Evolutionary conservation across 331 rosid species (phyloP), one percentile per base, ranked within the genome.

Genomic region (Malus hybrid): DNA sequence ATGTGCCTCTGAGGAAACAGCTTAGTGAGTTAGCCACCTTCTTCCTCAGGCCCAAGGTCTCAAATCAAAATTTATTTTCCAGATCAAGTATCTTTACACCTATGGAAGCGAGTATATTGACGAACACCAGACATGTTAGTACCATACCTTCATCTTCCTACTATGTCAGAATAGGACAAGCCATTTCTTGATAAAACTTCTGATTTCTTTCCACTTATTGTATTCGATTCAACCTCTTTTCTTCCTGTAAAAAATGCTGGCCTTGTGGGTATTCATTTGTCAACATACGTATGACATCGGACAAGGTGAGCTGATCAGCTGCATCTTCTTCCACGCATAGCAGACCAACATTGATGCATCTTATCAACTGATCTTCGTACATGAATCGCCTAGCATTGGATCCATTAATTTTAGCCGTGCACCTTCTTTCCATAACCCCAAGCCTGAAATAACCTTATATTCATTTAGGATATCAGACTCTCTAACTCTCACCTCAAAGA

Each of bases 311-410:
- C 22, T 22, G 22, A 22, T 22, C 22, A 22, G 22, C 22, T 22
- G 22, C 22, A 22, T 22, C 22, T 22, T 22, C 22, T 22, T 22
- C 22, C 22, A 28, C 3, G 44, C 44, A 36, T 3, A 72, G 33
- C 6, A 72, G 56, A 57, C 76, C 76, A 8, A 59, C 36, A 14
- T 59, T 66, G 27, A 72, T 7, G 67, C 57, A 72, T 72, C 76
- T 57, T 59, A 72, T 20, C 5, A 72, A 22, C 39, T 72, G 67
- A 72, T 72, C 27, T 33, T 1, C 2, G 6, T 34, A 57, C 56
- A 5, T 20, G 27, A 57, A 14, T 6, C 27, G 1, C 5, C 22
- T 2, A 72, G 27, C 10, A 5, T 57, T 72, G 55, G 76, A 59
- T 72, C 76, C 56, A 59, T 16, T 59, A 59, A 7, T 18, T 36